Evolutionary conservation across 805 yeast species (phyloP).

Genomic region (Saturnispora mendoncae): DNA sequence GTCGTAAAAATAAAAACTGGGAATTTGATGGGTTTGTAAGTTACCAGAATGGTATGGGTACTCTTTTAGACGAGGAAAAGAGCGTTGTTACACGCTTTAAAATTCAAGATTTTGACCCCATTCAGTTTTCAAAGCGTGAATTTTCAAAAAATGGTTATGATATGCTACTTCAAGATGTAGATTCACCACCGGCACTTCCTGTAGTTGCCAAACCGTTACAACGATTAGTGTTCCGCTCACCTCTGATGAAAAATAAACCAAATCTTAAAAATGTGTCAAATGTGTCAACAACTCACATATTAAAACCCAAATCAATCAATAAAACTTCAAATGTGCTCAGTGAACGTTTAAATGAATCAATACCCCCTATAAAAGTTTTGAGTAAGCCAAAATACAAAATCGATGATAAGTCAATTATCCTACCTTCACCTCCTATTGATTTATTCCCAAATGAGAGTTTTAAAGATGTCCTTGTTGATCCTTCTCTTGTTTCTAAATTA

Average conservation of each 20-base stretch:
- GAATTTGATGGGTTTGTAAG: conserved; percentile 7
- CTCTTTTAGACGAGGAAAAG: conserved; percentile 6
- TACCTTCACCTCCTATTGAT: conserved; percentile 27
- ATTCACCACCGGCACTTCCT: neutral
- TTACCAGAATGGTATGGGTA: neutral
- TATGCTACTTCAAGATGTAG: conserved; percentile 1
- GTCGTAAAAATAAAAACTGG: conserved; percentile 8
- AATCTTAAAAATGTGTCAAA: conserved; percentile 17
- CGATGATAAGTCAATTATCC: conserved; percentile 29
- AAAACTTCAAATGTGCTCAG: neutral
- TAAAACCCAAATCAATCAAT: neutral
- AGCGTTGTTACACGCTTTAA: conserved; percentile 6
- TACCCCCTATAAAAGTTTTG: no score
- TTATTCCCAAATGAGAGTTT: conserved; percentile 17
- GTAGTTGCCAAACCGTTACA: neutral
- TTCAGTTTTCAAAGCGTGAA: neutral
- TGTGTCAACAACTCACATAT: conserved; percentile 13
- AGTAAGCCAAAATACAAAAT: neutral
- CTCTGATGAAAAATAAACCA: neutral
- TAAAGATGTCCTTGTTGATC: conserved; percentile 49
- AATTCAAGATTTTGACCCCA: conserved; percentile 5
- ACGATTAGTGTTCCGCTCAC: conserved; percentile 1
- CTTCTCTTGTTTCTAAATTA: conserved; percentile 41
- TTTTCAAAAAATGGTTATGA: conserved; percentile 5
- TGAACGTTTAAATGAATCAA: neutral